Evolutionary conservation across 495 filamentous ascomycete genomes (phyloP), one percentile per base, ranked within the genome.

Genomic region (Penicillium chermesinum): DNA sequence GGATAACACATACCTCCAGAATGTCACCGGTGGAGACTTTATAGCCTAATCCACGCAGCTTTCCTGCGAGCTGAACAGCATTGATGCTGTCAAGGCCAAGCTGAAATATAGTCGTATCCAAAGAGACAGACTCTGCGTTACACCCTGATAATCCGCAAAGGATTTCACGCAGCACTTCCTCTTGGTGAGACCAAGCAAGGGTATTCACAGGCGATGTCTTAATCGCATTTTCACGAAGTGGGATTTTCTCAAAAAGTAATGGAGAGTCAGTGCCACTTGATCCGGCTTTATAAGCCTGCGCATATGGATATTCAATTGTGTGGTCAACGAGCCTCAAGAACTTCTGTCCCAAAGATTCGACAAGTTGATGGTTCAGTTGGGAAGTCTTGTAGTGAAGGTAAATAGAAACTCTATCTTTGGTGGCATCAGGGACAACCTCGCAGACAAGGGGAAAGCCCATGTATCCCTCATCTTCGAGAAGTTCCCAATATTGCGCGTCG

Each of bases 371-470:
- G 0, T 71, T 56, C 14, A 86, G 50, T 22, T 72, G 59, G 16
- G 65, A 62, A 4, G 68, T 73, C 16, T 52, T 32, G 17, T 46
- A 62, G 41, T 62, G 54, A 41, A 65, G 54, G 27, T 62, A 34
- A 2, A 61, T 40, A 16, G 63, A 56, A 8, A 59, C 35, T 0
- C 32, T 64, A 57, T 85, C 62, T 41, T 66, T 59, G 25, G 60
- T 51, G 39, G 48, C 63, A 49, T 62, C 66, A n/a, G 86, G 86
- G 16, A 77, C 61, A 21, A 89, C 61, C 52, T 90, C 87, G 46
- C 79, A 79, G 42, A 89, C 83, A 44, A 89, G 53, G 8, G 87
- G 75, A 66, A 69, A 87, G 67, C 89, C 87, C 87, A 93, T 93
- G 37, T 76, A 69, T 1, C 88, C 86, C 42, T 76, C 63, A 54